phyloP scores from a whole-genome alignment of 176 grass and related monocot genomes.

The Metroxylon sagu region DNA sequence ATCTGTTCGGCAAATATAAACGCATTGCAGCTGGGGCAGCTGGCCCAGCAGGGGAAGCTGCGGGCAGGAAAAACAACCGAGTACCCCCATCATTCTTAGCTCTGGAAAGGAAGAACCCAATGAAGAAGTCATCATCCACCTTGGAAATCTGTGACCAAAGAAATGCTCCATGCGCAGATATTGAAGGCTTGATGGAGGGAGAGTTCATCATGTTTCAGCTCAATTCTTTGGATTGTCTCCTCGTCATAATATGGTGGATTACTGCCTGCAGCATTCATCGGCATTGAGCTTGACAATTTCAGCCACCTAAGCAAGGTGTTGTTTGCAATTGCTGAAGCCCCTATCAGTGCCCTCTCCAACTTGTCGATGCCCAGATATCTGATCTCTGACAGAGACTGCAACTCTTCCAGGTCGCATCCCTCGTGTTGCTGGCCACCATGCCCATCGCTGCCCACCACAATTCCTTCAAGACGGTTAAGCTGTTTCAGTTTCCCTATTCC shows the following conservation, averaged over 20 bases:
- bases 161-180: not conserved
- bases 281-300: not conserved
- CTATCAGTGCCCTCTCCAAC: slow-evolving; percentile 10
- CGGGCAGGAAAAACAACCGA: too few relatives aligned
- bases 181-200: slow-evolving; percentile 21
- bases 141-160: not conserved
- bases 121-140: slow-evolving; percentile 7
- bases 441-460: slow-evolving; percentile 5
- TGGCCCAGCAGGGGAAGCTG: slow-evolving; percentile 24
- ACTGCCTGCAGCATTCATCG: not conserved
- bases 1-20: slow-evolving; percentile 2
- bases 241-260: not conserved
- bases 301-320: slow-evolving; percentile 3
- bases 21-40: slow-evolving; percentile 14
- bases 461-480: slow-evolving; percentile 15
- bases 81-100: not conserved
- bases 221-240: not conserved
- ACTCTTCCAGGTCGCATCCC: slow-evolving; percentile 27
- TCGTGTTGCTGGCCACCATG: not conserved
- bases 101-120: slow-evolving; percentile 5
- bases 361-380: not conserved
- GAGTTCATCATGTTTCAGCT: slow-evolving; percentile 8
- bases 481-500: slow-evolving; percentile 21
- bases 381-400: slow-evolving; percentile 13
- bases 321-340: not conserved